Base-by-base conservation (phyloP, 1,284 basidiomycete genomes). In the Boletus sp. region DNA sequence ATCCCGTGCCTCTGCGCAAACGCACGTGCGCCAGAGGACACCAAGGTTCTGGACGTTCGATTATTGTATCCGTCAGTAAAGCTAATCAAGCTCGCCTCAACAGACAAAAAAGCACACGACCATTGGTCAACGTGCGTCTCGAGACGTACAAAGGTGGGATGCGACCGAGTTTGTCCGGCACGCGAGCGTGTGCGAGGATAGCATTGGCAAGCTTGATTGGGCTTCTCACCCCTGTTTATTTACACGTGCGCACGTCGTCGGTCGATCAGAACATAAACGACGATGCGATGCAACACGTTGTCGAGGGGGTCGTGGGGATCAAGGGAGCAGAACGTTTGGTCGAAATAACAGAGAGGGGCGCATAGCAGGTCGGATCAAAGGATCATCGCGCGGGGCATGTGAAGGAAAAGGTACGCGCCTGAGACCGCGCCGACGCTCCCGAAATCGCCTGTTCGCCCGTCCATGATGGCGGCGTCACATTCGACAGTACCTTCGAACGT, bases 391-490 rank as follows among this genome's bases (percentile, higher is more conserved):
- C 7, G 12, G 36, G 41, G 5, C 1, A 20, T 6, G 50, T 11
- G 8, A 47, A 18, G 33, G 15, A n/a, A 29, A 29, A 36, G 9
- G 4, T 24, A 69, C 72, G 39, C 65, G 84, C 88, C 87, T 69
- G 83, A 76, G 27, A 89, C 76, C 3, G 89, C 88, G 50, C 86
- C 89, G 18, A 86, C 81, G 62, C 85, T 84, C 27, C 89, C 90
- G 68, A 88, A 92, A 51, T 77, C 74, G 44, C 75, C 72, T 4
- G 73, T 73, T 12, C 51, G 56, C 1, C 81, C 83, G 53, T 83
- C 78, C 85, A 90, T 89, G 58, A 92, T 76, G 11, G 88, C 79
- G 1, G 89, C 89, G 65, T 92, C 89, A 64, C 89, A 91, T 73
- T 92, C 89, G 20, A 90, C 88, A 2, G 73, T 75, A 11, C 89